Evolutionary conservation across 192 early-diverging fungal species (phyloP).

Genomic region (Jimgerdemannia lactiflua): DNA sequence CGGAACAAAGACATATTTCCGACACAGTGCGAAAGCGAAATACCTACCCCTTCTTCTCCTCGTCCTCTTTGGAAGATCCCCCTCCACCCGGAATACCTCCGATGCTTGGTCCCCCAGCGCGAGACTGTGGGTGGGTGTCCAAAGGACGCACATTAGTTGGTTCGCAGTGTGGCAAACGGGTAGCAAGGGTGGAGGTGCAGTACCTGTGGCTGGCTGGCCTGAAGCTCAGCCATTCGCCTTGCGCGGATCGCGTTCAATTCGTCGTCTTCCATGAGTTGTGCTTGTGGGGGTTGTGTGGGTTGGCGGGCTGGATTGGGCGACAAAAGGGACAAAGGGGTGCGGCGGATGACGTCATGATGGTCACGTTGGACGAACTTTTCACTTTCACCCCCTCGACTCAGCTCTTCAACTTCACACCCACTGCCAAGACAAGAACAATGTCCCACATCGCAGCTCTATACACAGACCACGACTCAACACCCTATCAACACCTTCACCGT

Average conservation of each 20-base stretch:
- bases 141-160: slow-evolving; percentile 21
- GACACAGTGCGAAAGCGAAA: background rate
- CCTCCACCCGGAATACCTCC: slow-evolving; percentile 41
- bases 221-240: slow-evolving; percentile 61
- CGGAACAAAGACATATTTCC: background rate
- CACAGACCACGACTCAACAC: background rate
- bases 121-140: background rate
- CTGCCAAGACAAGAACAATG: background rate
- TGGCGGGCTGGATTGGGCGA: too few relatives aligned
- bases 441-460: slow-evolving; percentile 1
- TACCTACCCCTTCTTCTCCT: slow-evolving; percentile 61
- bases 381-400: too few relatives aligned
- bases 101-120: background rate
- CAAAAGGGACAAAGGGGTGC: too few relatives aligned
- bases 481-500: background rate
- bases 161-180: too few relatives aligned
- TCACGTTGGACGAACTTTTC: background rate
- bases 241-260: slow-evolving; percentile 77
- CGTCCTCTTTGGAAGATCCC: slow-evolving; percentile 58
- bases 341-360: background rate
- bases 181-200: slow-evolving; percentile 20
- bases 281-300: background rate
- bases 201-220: slow-evolving; percentile 13
- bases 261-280: slow-evolving; percentile 64
- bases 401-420: too few relatives aligned